phyloP scores from a whole-genome alignment of 345 rosid species.

The Brassica cretica region DNA sequence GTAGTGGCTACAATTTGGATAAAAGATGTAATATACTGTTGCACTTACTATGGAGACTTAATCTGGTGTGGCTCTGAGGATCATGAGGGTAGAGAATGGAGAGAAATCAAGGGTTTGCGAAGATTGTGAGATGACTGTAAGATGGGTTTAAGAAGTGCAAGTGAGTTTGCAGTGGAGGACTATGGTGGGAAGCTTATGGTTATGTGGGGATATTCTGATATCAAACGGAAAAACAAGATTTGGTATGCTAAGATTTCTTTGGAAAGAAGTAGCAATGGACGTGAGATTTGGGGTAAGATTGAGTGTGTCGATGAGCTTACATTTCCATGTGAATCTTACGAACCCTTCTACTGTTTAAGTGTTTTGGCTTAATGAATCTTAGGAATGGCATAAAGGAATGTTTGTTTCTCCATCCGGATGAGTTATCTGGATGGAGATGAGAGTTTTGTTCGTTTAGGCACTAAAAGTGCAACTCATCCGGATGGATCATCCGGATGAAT shows the following conservation, averaged over 20 bases:
- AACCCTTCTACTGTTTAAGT: neutral
- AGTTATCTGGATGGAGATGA: too few species aligned
- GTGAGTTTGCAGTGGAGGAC: neutral
- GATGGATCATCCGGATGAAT: too few species aligned
- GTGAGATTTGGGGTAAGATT: neutral
- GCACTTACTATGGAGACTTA: neutral
- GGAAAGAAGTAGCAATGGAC: neutral
- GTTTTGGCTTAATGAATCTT: neutral
- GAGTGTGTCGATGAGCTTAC: neutral
- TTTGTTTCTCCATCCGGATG: too few species aligned
- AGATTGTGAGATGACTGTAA: too few species aligned
- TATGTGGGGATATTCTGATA: neutral
- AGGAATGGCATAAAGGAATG: too few species aligned
- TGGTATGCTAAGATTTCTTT: neutral
- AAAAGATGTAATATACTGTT: neutral
- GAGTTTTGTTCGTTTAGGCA: too few species aligned
- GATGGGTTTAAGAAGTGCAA: neutral
- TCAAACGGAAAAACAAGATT: neutral
- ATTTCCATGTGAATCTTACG: neutral
- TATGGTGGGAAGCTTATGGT: neutral
- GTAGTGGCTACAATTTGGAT: neutral
- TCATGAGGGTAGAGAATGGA: neutral
- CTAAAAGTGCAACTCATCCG: too few species aligned
- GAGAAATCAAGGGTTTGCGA: neutral
- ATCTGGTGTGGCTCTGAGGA: neutral